phyloP scores from a whole-genome alignment of 192 early-diverging fungal species.

The Backusella sp. region DNA sequence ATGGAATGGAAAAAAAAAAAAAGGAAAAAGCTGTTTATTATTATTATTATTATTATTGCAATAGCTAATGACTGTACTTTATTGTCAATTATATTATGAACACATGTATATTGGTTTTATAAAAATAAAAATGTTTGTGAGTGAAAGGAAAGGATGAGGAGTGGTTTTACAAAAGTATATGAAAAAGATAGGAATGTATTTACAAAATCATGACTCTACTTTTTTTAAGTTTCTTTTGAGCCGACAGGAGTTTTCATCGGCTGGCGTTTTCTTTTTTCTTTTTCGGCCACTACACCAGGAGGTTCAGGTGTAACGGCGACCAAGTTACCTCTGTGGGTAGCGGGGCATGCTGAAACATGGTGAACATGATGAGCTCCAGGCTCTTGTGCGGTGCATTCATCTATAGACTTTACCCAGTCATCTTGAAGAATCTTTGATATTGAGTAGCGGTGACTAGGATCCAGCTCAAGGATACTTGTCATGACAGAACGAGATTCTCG shows the following conservation, averaged over 20 bases:
- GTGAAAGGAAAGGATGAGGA: not conserved
- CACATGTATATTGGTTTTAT: not conserved
- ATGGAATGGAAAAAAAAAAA: not conserved
- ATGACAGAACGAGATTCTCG: conserved; percentile 59
- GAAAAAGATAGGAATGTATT: not conserved
- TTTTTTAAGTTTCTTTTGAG: conserved; percentile 2
- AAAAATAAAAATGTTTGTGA: not conserved
- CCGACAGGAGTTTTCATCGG: not conserved
- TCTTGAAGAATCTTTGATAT: conserved; percentile 67
- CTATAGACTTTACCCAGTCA: conserved; percentile 71
- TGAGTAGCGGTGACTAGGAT: conserved; percentile 51
- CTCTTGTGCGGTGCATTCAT: conserved; percentile 41
- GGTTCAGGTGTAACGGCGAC: conserved; percentile 33
- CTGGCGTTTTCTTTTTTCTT: conserved; percentile 25
- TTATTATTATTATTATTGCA: not conserved
- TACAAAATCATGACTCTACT: conserved; percentile 4
- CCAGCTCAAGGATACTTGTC: conserved; percentile 61
- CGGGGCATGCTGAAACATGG: conserved; percentile 16
- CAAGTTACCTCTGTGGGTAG: conserved; percentile 19
- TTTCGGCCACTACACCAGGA: conserved; percentile 32
- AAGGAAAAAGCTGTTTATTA: not conserved
- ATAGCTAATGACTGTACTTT: not conserved
- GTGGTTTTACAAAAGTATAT: not conserved
- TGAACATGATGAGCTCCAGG: conserved; percentile 29
- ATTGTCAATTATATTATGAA: not conserved